phyloP scores from a whole-genome alignment of 2,329 filamentous ascomycete genomes.

The Epichloe festucae region DNA sequence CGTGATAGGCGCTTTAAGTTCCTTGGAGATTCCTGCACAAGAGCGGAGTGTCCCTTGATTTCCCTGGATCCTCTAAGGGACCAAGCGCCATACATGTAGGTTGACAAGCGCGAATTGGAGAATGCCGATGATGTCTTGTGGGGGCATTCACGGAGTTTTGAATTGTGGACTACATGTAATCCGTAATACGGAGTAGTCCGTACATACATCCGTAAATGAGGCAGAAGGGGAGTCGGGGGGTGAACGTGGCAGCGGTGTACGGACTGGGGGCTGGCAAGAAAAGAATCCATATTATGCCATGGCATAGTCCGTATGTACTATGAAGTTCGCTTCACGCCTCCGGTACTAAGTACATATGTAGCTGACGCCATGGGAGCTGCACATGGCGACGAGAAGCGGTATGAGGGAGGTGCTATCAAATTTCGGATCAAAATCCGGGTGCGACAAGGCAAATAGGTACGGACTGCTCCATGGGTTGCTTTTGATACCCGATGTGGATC shows the following conservation, averaged over 20 bases:
- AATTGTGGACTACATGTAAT: neutral
- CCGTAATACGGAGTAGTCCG: no score
- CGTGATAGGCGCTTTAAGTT: constrained; percentile 2
- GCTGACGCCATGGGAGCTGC: neutral
- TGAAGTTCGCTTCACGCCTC: no score
- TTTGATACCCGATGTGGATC: no score
- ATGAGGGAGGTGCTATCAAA: neutral
- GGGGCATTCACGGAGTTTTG: neutral
- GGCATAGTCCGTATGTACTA: no score
- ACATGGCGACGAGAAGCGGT: neutral
- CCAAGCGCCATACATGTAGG: neutral
- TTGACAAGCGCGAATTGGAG: neutral
- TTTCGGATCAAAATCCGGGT: neutral
- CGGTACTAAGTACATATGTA: neutral
- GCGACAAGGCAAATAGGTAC: neutral
- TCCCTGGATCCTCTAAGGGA: neutral
- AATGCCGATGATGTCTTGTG: neutral
- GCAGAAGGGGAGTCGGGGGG: neutral
- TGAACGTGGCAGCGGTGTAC: neutral
- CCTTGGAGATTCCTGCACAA: neutral
- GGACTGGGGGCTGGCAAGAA: neutral
- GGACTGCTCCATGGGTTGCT: neutral
- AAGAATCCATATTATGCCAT: neutral
- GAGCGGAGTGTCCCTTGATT: neutral
- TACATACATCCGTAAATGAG: neutral